Percentiles rank a stretch among this genome's conserved stretches.
These are phyloP conservation scores for Collybia sordida DNA, from an alignment of 768 basidiomycete species.

Conservation along the genomic window DNA sequence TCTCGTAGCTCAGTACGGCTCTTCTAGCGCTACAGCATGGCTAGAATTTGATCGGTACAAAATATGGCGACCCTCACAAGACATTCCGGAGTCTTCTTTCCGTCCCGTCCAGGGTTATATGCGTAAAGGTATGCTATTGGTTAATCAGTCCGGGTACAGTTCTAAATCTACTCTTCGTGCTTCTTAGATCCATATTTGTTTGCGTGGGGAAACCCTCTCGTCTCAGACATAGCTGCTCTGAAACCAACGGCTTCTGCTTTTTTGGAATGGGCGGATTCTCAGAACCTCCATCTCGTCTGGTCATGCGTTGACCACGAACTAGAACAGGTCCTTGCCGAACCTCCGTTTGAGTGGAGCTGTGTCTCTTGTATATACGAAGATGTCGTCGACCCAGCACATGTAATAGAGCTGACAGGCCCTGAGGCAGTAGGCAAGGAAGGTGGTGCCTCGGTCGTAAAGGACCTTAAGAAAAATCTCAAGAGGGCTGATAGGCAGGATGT, in stretches of 20 bases:
- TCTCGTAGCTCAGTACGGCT: constrained; percentile 65
- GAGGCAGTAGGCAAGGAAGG: constrained; percentile 35
- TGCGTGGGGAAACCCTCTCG: constrained; percentile 65
- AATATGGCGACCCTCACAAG: constrained; percentile 41
- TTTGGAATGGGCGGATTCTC: constrained; percentile 38
- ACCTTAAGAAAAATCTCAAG: constrained; percentile 60
- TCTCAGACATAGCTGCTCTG: constrained; percentile 38
- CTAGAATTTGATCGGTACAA: constrained; percentile 57
- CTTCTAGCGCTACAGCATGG: constrained; percentile 71
- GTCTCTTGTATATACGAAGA: constrained; percentile 68
- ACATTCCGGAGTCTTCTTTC: constrained; percentile 38
- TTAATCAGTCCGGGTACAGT: background rate
- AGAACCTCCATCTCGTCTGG: constrained; percentile 57
- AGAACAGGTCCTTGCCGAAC: constrained; percentile 45
- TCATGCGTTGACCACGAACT: constrained; percentile 54
- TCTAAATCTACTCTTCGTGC: background rate
- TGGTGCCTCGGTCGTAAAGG: constrained; percentile 43
- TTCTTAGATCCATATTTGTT: constrained; percentile 46
- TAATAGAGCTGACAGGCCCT: constrained; percentile 37
- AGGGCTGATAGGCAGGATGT: constrained; percentile 57
- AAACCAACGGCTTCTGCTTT: constrained; percentile 39
- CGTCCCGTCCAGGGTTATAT: constrained; percentile 61
- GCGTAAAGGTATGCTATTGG: constrained; percentile 22
- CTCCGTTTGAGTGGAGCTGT: constrained; percentile 51
- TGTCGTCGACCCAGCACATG: constrained; percentile 47